Evolutionary conservation across 2,329 filamentous ascomycete genomes (phyloP), one percentile per base, ranked within the genome.

Genomic region (Cyclaneusma minus): DNA sequence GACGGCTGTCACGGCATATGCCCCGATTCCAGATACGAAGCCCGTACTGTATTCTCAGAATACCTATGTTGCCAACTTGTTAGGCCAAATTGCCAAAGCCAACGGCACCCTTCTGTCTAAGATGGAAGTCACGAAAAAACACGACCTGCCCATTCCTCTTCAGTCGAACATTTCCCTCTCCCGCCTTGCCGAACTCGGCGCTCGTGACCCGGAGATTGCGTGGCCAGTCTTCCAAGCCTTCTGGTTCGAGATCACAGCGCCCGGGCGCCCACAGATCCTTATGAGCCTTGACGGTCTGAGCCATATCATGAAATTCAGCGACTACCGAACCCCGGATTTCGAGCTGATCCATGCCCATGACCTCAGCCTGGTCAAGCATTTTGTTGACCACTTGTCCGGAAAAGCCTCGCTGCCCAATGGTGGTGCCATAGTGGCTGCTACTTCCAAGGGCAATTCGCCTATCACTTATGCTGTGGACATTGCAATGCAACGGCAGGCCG

Each of bases 271-370:
- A 42, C 60, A 54, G 4, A 60, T 94, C 31, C 59, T 95, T 25
- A 63, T 94, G 39, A 58, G 73, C 22, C 56, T 91, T 26, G 89
- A 98, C 47, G 76, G 76, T 27, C 60, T 95, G 18, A 63, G 70
- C 29, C 80, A 89, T 56, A 68, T 84, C 52, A 92, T 92, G 80
- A 65, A 64, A 38, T 47, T 71, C 19, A 82, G 75, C 35, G 69
- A 67, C 22, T 98, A 95, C 59, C 68, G 76, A 36, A 68, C 68
- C 35, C 59, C 76, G 2, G 60, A 77, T 13, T 78, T 69, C 41
- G 66, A 81, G 35, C 62, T 61, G 9, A 77, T 98, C 35, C 89
- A 98, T 57, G 66, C 84, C 15, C 82, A 92, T 52, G 79, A 95
- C 43, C 64, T 98, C 16, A 61, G 68, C 13, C 60, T 94, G 13